Evolutionary conservation across 495 filamentous ascomycete species (phyloP).

Genomic region (Lichenothelia convexa): DNA sequence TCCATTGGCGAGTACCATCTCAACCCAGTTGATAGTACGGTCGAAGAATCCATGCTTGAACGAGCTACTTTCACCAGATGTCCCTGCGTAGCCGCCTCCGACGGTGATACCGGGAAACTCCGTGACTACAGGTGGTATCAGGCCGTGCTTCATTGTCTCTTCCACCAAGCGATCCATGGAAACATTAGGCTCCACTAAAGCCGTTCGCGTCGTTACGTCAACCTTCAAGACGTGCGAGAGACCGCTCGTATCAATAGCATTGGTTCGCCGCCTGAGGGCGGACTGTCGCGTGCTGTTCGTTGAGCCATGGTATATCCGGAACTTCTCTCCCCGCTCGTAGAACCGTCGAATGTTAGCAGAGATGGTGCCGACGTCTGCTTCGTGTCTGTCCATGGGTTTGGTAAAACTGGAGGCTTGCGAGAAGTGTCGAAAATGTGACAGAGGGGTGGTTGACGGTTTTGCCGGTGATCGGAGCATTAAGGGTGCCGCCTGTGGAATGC

Average conservation of each 20-base stretch:
- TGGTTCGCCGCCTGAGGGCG: conserved; percentile 19
- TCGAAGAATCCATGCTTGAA: conserved; percentile 42
- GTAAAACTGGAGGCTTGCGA: too few species aligned
- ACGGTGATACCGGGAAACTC: conserved; percentile 41
- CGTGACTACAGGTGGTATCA: conserved; percentile 39
- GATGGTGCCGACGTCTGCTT: conserved; percentile 3
- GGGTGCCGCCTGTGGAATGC: too few species aligned
- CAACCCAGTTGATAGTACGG: conserved; percentile 28
- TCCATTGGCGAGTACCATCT: conserved; percentile 37
- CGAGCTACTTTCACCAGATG: conserved; percentile 34
- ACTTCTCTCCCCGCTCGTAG: conserved; percentile 4
- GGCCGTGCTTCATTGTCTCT: conserved; percentile 29
- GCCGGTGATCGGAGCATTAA: neutral
- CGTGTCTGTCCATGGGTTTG: conserved; percentile 9
- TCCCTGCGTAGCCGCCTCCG: conserved; percentile 37
- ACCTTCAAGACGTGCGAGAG: conserved; percentile 21
- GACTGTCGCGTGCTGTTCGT: conserved; percentile 12
- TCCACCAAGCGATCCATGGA: conserved; percentile 44
- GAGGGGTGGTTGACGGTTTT: neutral
- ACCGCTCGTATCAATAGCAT: conserved; percentile 35
- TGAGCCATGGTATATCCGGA: conserved; percentile 15
- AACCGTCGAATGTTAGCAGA: conserved; percentile 4
- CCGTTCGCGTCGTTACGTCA: conserved; percentile 17
- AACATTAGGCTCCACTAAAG: conserved; percentile 46
- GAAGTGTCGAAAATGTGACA: too few species aligned